Conservation (phyloP, 345 rosid species). For the Populus alba region DNA sequence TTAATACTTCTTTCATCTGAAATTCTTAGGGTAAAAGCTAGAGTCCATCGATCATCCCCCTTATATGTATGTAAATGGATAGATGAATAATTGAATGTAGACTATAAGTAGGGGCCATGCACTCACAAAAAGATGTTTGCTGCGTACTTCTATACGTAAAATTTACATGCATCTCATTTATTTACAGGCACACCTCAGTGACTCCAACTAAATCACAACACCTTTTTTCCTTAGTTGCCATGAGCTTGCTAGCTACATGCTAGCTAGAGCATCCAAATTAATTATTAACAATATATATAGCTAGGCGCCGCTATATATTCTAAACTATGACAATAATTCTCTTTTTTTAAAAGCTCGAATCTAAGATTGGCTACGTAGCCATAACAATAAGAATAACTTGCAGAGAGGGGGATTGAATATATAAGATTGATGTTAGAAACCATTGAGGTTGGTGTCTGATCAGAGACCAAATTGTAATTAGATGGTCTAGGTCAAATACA, state of each 20-base stretch:
- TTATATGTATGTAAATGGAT: not conserved
- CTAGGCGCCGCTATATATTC: too few relatives aligned
- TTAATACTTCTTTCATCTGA: not conserved
- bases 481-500: slow-evolving; percentile 11
- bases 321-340: too few relatives aligned
- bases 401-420: too few relatives aligned
- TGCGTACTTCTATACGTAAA: not conserved
- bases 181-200: not conserved
- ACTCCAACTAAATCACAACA: too few relatives aligned
- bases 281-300: too few relatives aligned
- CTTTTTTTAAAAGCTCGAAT: too few relatives aligned
- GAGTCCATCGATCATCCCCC: not conserved
- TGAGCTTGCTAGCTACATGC: too few relatives aligned
- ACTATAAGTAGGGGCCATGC: not conserved
- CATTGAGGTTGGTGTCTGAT: not conserved
- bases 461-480: not conserved
- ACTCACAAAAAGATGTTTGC: too few relatives aligned
- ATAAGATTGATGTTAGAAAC: not conserved
- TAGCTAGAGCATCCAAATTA: too few relatives aligned
- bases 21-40: not conserved
- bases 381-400: too few relatives aligned
- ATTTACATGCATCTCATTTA: not conserved
- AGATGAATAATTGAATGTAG: not conserved
- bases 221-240: too few relatives aligned
- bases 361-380: too few relatives aligned